Conservation (phyloP, 805 yeast species). For the Candida peoriensis region DNA sequence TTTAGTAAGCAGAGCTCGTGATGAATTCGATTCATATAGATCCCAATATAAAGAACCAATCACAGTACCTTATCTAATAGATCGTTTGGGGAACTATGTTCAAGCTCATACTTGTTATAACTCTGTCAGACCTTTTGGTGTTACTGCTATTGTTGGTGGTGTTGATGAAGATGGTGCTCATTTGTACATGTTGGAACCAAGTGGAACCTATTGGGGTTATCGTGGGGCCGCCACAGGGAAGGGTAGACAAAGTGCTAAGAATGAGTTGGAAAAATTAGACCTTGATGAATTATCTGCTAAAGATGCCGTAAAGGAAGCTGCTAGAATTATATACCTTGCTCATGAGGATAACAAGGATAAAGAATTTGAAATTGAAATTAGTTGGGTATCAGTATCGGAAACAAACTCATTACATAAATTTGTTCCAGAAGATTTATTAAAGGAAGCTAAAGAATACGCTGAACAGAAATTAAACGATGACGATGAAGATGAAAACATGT, state of each 20-base stretch:
- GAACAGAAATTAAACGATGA: constrained; percentile 75
- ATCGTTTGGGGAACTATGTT: constrained; percentile 83
- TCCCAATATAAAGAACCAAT: constrained; percentile 71
- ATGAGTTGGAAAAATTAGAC: constrained; percentile 86
- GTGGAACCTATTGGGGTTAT: constrained; percentile 97
- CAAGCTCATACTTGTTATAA: constrained; percentile 95
- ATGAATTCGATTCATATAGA: constrained; percentile 79
- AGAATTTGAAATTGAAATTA: constrained; percentile 90
- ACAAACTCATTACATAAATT: constrained; percentile 77
- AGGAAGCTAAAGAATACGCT: constrained; percentile 81
- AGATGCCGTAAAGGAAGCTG: constrained; percentile 92
- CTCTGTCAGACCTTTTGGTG: constrained; percentile 97
- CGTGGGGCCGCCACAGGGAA: constrained; percentile 97
- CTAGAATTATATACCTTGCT: constrained; percentile 85
- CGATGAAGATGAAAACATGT: constrained; percentile 47
- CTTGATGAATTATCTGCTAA: constrained; percentile 59
- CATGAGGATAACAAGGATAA: constrained; percentile 98
- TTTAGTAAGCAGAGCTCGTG: constrained; percentile 86
- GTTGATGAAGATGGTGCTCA: constrained; percentile 87
- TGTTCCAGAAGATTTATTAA: constrained; percentile 73
- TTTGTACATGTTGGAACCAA: constrained; percentile 94
- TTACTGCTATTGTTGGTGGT: constrained; percentile 90
- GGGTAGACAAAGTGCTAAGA: constrained; percentile 97
- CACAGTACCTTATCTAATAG: constrained; percentile 76
- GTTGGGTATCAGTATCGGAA: constrained; percentile 77